A percentile compares a stretch with the other conserved stretches of the same genome.
Conservation (phyloP, 2,329 filamentous ascomycete genomes). For the Sporothrix schenckii region DNA sequence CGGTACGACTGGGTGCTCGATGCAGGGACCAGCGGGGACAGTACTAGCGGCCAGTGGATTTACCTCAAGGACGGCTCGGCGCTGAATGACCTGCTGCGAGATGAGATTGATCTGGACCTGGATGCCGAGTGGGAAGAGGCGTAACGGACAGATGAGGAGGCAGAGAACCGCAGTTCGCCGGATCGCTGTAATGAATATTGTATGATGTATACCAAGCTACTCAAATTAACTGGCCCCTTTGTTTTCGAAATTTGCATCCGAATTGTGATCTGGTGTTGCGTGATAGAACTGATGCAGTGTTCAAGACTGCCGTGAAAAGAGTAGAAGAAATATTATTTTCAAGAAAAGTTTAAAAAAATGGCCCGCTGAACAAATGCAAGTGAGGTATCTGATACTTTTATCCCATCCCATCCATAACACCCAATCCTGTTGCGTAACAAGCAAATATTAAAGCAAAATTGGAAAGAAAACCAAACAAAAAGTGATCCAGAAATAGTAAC, state of each 20-base stretch:
- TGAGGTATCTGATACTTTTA: constrained; percentile 26
- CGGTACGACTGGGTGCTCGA: constrained; percentile 84
- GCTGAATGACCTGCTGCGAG: constrained; percentile 70
- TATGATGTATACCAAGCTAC: constrained; percentile 14
- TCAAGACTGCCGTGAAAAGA: too few species aligned
- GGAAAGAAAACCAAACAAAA: background rate
- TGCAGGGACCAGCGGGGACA: constrained; percentile 51
- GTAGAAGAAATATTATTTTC: background rate
- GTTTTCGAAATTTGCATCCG: background rate
- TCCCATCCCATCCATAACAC: background rate
- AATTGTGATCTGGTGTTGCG: too few species aligned
- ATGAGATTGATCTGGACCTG: constrained; percentile 74
- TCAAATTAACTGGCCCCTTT: background rate
- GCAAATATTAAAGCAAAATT: background rate
- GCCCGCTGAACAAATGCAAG: constrained; percentile 24
- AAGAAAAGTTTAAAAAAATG: background rate
- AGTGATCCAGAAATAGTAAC: background rate
- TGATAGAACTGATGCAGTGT: too few species aligned
- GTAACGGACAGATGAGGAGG: constrained; percentile 33
- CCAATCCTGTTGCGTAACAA: constrained; percentile 23
- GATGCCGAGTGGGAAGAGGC: constrained; percentile 17
- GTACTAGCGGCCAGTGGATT: constrained; percentile 75
- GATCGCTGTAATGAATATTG: constrained; percentile 5
- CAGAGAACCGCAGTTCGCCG: background rate
- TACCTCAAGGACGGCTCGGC: constrained; percentile 82